Base-by-base conservation (phyloP, 345 rosid species). In the Trapa bicornis region DNA sequence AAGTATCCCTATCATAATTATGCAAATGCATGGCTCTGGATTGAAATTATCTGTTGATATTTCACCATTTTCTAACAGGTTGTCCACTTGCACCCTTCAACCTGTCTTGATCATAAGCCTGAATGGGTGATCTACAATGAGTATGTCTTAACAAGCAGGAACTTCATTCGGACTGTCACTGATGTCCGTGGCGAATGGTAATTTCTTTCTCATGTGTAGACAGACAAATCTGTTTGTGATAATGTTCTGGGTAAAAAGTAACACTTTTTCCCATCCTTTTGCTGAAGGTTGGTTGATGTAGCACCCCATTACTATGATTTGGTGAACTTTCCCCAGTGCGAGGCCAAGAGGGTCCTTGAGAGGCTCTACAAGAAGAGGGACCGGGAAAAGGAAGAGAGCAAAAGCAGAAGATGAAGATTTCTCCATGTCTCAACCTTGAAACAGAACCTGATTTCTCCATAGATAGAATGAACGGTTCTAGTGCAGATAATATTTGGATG, bases 81-180 rank as follows among this genome's bases (percentile, higher is more conserved):
- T 63, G 98, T 88, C 70, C 88, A 88, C 75, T 87, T 90, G 80
- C 98, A 93, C 83, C 98, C 97, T 38, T 93, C 98, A 43, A 89
- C 84, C 74, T 85, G 97, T 73, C 70, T 93, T 65, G 96, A 90
- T 82, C 94, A 83, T 77, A 93, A 88, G 79, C 92, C 98, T 13
- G 96, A 88, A 74, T 95, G 99, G 99, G 99, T 94, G 13, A 85
- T 95, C 47, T 91, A 94, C 77, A 89, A 87, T 16, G 99, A 93
- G 70, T 87, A 88, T 64, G 98, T 90, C 64, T 76, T 87, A 56
- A 89, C 99, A 64, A 91, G 83, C 74, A 76, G 96, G 81, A 94
- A 87, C 77, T 91, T 86, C 70, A 94, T 94, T 38, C 88, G 97
- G 14, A 94, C 97, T 13, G 97, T 91, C 70, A 84, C 91, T 35